A percentile compares a stretch with the other conserved stretches of the same genome.
These are phyloP conservation scores for Aureobasidium sp. DNA, from an alignment of 2,329 filamentous ascomycete genomes.

Conservation along the genomic window DNA sequence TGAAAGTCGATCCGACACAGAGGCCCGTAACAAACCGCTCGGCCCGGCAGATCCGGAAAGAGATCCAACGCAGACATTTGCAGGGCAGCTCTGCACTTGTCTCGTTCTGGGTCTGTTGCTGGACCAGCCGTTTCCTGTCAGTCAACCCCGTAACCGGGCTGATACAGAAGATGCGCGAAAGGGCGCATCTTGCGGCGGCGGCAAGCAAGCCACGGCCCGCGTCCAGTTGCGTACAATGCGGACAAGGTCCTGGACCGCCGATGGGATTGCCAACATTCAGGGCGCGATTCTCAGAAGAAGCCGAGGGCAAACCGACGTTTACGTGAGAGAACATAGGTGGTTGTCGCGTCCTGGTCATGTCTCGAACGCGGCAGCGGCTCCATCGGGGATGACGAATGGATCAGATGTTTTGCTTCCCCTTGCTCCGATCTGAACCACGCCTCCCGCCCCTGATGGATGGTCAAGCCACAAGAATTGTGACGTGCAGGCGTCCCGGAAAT, in stretches of 20 bases:
- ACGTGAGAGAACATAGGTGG: neutral
- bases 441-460: slow-evolving; percentile 3
- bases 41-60: slow-evolving; percentile 10
- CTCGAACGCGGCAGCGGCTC: neutral
- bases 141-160: slow-evolving; percentile 10
- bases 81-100: slow-evolving; percentile 10
- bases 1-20: slow-evolving; percentile 9
- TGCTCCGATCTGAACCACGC: slow-evolving; percentile 9
- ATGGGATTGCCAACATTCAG: neutral
- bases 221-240: slow-evolving; percentile 4
- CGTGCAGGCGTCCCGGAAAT: slow-evolving; percentile 9
- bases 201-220: slow-evolving; percentile 10
- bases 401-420: slow-evolving; percentile 12
- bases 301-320: neutral
- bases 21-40: slow-evolving; percentile 10
- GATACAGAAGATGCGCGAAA: slow-evolving; percentile 8
- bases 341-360: neutral
- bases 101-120: slow-evolving; percentile 2
- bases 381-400: slow-evolving; percentile 1
- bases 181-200: slow-evolving; percentile 5
- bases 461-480: slow-evolving; percentile 12
- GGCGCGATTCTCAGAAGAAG: neutral
- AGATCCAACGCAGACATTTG: slow-evolving; percentile 10
- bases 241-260: neutral
- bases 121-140: slow-evolving; percentile 9